Conservation (phyloP, 1,139 yeast genomes). For the Zygosaccharomyces pseudobailii region DNA sequence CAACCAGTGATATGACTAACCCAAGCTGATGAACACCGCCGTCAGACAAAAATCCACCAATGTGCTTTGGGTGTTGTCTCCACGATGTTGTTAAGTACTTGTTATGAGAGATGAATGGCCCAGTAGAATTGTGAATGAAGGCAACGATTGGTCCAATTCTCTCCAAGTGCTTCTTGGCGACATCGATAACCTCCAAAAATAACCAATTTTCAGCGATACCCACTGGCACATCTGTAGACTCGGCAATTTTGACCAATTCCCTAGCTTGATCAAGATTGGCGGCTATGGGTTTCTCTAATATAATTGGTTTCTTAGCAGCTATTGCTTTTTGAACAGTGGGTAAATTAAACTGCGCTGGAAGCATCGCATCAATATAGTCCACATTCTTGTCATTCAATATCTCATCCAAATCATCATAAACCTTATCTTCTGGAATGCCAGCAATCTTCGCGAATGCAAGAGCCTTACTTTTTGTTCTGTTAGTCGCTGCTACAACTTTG, state of each 20-base stretch:
- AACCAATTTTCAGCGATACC: conserved; percentile 83
- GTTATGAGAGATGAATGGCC: conserved; percentile 62
- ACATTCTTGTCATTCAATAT: conserved; percentile 58
- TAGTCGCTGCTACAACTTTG: conserved; percentile 59
- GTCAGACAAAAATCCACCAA: conserved; percentile 87
- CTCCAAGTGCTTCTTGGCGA: conserved; percentile 52
- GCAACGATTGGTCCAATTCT: conserved; percentile 72
- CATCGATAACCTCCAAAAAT: conserved; percentile 52
- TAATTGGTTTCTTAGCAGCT: conserved; percentile 67
- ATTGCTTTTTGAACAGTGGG: conserved; percentile 58
- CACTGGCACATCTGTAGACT: conserved; percentile 58
- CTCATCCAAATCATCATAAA: conserved; percentile 61
- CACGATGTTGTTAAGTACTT: conserved; percentile 70
- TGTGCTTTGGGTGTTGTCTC: conserved; percentile 85
- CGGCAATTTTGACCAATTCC: conserved; percentile 65
- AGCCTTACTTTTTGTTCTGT: conserved; percentile 81
- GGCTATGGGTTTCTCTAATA: conserved; percentile 88
- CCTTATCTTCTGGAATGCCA: conserved; percentile 44
- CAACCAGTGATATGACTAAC: conserved; percentile 74
- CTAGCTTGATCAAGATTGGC: conserved; percentile 76
- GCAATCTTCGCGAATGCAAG: conserved; percentile 69
- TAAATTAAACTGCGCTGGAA: conserved; percentile 78
- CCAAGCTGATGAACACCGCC: conserved; percentile 97
- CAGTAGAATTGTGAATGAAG: conserved; percentile 77
- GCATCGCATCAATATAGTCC: conserved; percentile 74